phyloP scores from a whole-genome alignment of 768 basidiomycete species.

The Rubroboletus pulcherrimus region DNA sequence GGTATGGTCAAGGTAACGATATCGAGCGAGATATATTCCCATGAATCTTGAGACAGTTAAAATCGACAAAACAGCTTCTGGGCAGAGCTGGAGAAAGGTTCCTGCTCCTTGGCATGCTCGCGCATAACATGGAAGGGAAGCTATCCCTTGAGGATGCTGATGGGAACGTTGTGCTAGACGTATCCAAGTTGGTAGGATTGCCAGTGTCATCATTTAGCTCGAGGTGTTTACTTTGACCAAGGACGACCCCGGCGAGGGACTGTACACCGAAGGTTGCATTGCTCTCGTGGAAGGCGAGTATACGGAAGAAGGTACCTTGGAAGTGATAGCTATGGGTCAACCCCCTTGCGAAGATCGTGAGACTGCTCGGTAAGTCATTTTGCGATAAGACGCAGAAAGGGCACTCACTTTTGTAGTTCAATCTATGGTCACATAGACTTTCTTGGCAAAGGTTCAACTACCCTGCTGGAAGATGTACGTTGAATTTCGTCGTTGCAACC shows the following conservation, averaged over 20 bases:
- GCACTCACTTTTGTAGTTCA: constrained; percentile 47
- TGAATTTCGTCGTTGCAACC: background rate
- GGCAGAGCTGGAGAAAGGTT: constrained; percentile 89
- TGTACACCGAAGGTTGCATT: constrained; percentile 96
- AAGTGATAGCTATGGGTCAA: constrained; percentile 93
- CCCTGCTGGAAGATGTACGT: constrained; percentile 84
- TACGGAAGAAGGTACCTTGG: constrained; percentile 83
- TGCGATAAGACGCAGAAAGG: background rate
- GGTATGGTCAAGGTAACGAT: constrained; percentile 40
- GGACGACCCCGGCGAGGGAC: constrained; percentile 90
- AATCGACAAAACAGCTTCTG: constrained; percentile 92
- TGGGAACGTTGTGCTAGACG: constrained; percentile 84
- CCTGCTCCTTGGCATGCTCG: constrained; percentile 89
- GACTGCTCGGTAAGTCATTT: constrained; percentile 61
- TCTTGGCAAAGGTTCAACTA: constrained; percentile 90
- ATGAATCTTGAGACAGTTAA: constrained; percentile 52
- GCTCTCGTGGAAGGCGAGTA: constrained; percentile 96
- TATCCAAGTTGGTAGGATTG: constrained; percentile 68
- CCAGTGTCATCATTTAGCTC: background rate
- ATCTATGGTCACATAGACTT: constrained; percentile 98
- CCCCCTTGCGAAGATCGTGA: constrained; percentile 92
- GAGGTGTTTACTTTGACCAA: constrained; percentile 27
- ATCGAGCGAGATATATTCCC: constrained; percentile 14
- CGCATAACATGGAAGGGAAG: constrained; percentile 85
- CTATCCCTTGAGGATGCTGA: constrained; percentile 92